A percentile compares a stretch with the other conserved stretches of the same genome.
These are phyloP conservation scores for Torulaspora gathmanii DNA, from an alignment of 805 yeast species.

Conservation along the genomic window DNA sequence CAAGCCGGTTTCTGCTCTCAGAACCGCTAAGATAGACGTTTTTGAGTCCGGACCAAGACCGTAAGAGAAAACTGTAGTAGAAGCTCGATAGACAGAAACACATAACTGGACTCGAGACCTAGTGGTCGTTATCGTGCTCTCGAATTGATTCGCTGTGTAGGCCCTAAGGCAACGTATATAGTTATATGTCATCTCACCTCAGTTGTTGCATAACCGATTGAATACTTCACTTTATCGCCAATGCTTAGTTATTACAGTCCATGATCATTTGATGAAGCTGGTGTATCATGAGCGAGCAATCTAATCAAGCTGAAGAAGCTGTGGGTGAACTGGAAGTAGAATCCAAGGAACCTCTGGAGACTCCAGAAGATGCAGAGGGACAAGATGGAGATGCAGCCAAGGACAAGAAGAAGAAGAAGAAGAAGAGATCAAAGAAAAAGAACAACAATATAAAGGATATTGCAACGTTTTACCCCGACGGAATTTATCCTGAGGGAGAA, in stretches of 20 bases:
- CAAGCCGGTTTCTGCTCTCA: no score
- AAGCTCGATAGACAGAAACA: neutral
- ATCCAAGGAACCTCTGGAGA: neutral
- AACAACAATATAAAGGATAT: conserved; percentile 56
- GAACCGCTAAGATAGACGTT: no score
- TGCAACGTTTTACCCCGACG: conserved; percentile 62
- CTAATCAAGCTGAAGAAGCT: neutral
- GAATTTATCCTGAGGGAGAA: conserved; percentile 79
- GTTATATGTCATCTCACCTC: neutral
- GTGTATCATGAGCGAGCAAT: conserved; percentile 4
- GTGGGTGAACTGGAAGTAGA: neutral
- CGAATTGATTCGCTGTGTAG: neutral
- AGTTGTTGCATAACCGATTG: neutral
- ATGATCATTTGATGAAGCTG: neutral
- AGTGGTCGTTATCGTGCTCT: no score
- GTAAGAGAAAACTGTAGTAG: neutral
- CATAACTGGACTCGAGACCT: no score
- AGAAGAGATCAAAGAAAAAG: conserved; percentile 56
- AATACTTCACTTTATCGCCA: neutral
- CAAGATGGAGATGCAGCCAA: conserved; percentile 5
- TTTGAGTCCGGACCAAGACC: no score
- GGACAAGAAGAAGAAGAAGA: conserved; percentile 39
- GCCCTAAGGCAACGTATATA: neutral
- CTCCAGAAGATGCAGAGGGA: neutral
- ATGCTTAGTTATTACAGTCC: no score